A percentile compares a stretch with the other conserved stretches of the same genome.
phyloP scores from a whole-genome alignment of 306 rosid genomes.

The Potentilla sterilis region DNA sequence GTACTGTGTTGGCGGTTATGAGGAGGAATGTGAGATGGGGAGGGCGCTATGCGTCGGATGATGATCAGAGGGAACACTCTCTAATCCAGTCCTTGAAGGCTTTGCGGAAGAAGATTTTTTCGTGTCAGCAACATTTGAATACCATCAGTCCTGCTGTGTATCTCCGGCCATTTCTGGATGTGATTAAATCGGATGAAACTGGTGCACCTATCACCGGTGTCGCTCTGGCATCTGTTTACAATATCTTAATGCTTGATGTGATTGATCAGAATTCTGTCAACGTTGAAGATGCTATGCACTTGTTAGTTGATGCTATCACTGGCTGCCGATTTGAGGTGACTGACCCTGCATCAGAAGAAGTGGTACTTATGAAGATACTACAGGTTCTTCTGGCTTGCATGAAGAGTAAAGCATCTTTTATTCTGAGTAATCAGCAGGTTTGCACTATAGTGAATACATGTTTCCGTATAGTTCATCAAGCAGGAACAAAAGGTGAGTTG shows the following conservation, averaged over 20 bases:
- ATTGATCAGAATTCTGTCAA: slow-evolving; percentile 79
- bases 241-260: slow-evolving; percentile 80
- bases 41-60: slow-evolving; percentile 74
- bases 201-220: slow-evolving; percentile 94
- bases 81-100: slow-evolving; percentile 87
- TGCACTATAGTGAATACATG: slow-evolving; percentile 94
- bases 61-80: slow-evolving; percentile 93
- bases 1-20: slow-evolving; percentile 94
- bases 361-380: slow-evolving; percentile 86
- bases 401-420: slow-evolving; percentile 90
- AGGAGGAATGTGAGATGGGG: slow-evolving; percentile 97
- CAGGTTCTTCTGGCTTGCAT: slow-evolving; percentile 94
- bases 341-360: slow-evolving; percentile 94
- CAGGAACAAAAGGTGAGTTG: slow-evolving; percentile 81
- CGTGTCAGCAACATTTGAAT: slow-evolving; percentile 86
- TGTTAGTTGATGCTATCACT: slow-evolving; percentile 92
- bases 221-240: slow-evolving; percentile 89
- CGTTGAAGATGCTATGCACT: slow-evolving; percentile 84
- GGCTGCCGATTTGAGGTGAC: slow-evolving; percentile 95
- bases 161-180: slow-evolving; percentile 90
- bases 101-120: slow-evolving; percentile 74
- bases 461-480: slow-evolving; percentile 98
- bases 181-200: slow-evolving; percentile 89
- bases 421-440: slow-evolving; percentile 92
- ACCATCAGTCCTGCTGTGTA: slow-evolving; percentile 74